Conservation (phyloP, 345 rosid genomes). For the Cardamine chenopodiifolia region DNA sequence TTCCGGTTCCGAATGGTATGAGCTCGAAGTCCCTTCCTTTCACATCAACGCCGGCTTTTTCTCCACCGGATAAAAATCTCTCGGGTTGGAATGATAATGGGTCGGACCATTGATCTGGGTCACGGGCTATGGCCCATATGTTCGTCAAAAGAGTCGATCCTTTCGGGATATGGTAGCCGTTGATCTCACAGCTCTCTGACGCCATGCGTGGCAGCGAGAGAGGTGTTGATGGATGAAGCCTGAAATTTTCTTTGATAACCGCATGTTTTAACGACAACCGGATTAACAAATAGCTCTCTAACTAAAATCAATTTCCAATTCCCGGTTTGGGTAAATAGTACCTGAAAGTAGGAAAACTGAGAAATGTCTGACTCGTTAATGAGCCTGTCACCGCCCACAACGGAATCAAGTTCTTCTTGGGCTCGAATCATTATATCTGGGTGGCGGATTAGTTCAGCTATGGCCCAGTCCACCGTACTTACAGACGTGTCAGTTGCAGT, state of each 20-base stretch:
- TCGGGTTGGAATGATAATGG: slow-evolving; percentile 67
- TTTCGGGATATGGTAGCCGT: slow-evolving; percentile 71
- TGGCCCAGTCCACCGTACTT: slow-evolving; percentile 89
- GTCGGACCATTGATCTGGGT: slow-evolving; percentile 68
- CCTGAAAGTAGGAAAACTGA: slow-evolving; percentile 63
- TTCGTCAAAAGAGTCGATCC: slow-evolving; percentile 65
- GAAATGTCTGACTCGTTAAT: slow-evolving; percentile 59
- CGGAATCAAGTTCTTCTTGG: slow-evolving; percentile 62
- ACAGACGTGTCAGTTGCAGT: slow-evolving; percentile 95
- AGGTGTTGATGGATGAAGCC: slow-evolving; percentile 85
- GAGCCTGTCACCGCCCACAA: slow-evolving; percentile 59
- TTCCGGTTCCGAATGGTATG: slow-evolving; percentile 86
- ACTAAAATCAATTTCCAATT: neutral
- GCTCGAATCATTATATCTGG: slow-evolving; percentile 55
- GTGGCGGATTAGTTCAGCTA: slow-evolving; percentile 80
- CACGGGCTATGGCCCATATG: slow-evolving; percentile 89
- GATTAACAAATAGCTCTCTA: neutral
- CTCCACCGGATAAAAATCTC: slow-evolving; percentile 76
- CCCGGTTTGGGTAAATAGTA: neutral
- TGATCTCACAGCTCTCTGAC: slow-evolving; percentile 68
- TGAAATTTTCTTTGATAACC: slow-evolving; percentile 75
- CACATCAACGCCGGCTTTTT: slow-evolving; percentile 59
- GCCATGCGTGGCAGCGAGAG: slow-evolving; percentile 76
- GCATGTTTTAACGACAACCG: slow-evolving; percentile 41
- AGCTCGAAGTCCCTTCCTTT: slow-evolving; percentile 74